Percentiles rank a stretch among this genome's conserved stretches.
Conservation (phyloP, 2,329 filamentous ascomycete species). For the Colletotrichum tanaceti region DNA sequence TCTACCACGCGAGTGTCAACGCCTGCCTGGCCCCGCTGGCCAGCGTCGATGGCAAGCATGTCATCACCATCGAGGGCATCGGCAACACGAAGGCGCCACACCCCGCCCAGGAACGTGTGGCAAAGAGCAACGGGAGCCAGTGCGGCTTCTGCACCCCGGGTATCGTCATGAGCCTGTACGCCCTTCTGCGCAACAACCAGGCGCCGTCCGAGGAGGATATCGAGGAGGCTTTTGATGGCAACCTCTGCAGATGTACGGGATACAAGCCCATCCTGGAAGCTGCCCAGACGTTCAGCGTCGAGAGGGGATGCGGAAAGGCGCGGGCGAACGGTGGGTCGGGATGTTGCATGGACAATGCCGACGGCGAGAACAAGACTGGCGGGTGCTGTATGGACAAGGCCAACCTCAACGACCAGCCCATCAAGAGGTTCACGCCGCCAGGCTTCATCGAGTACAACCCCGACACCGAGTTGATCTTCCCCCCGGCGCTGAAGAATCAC, state of each 20-base stretch:
- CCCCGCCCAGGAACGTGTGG: slow-evolving; percentile 89
- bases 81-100: slow-evolving; percentile 89
- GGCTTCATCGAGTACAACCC: slow-evolving; percentile 95
- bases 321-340: slow-evolving; percentile 63
- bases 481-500: slow-evolving; percentile 84
- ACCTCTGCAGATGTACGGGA: slow-evolving; percentile 93
- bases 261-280: slow-evolving; percentile 95
- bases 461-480: slow-evolving; percentile 95
- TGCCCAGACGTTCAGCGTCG: slow-evolving; percentile 84
- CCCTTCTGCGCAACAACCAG: slow-evolving; percentile 85
- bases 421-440: slow-evolving; percentile 82
- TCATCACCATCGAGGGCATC: slow-evolving; percentile 97
- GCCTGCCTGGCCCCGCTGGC: slow-evolving; percentile 93
- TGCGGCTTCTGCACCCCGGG: slow-evolving; percentile 96
- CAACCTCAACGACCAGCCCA: slow-evolving; percentile 62
- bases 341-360: slow-evolving; percentile 78
- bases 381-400: slow-evolving; percentile 77
- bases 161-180: slow-evolving; percentile 98
- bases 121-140: slow-evolving; percentile 91
- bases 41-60: slow-evolving; percentile 96
- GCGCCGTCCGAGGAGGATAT: slow-evolving; percentile 83
- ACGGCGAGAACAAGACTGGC: slow-evolving; percentile 52
- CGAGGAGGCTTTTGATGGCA: slow-evolving; percentile 97
- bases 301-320: slow-evolving; percentile 61
- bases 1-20: slow-evolving; percentile 97